Evolutionary conservation across 805 yeast species (phyloP), one percentile per base, ranked within the genome.

Genomic region (Pichia exigua): DNA sequence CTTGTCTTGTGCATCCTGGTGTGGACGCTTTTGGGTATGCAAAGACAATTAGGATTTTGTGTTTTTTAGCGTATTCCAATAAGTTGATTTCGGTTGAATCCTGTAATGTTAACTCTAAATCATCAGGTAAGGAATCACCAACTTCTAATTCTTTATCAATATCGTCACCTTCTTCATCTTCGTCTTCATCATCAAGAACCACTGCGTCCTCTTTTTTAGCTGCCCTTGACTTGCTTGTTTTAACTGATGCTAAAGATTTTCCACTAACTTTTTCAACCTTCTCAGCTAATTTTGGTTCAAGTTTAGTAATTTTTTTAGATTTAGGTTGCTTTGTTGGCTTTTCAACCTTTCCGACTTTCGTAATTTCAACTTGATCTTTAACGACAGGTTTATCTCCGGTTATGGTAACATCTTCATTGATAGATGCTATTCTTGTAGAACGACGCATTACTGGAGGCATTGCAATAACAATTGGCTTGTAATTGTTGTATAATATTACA

Each of bases 1-100:
- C 97, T 70, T 92, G 99, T 60, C 89, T 79, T 1, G 99, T 92
- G 68, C 99, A 94, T 3, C 99, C 99, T 1, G 97, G 96, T 0
- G 98, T 92, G 26, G 85, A 81, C 0, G 98, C 98, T 63, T 77
- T 84, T 49, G 98, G 98, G 64, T 91, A 92, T 20, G 96, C 86
- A 67, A 83, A 81, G 26, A 81, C 70, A 21, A 82, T 72, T 28
- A 82, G 74, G 15, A 80, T 68, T 20, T 72, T 67, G 39, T 77
- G 53, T 8, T 58, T 47, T 12, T 59, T 58, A 0, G 70, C 65
- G 20, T 63, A 50, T 26, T 64, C 56, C 15, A 47, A 47, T 17
- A 69, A 51, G 32, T 65, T 55, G 40, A 69, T 57, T 3, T 50
- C 44, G 20, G 59, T 47, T 2, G 56, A 61, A 56, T 85, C 84